Conservation (phyloP, 2,329 filamentous ascomycete genomes). For the Cytospora mali region DNA sequence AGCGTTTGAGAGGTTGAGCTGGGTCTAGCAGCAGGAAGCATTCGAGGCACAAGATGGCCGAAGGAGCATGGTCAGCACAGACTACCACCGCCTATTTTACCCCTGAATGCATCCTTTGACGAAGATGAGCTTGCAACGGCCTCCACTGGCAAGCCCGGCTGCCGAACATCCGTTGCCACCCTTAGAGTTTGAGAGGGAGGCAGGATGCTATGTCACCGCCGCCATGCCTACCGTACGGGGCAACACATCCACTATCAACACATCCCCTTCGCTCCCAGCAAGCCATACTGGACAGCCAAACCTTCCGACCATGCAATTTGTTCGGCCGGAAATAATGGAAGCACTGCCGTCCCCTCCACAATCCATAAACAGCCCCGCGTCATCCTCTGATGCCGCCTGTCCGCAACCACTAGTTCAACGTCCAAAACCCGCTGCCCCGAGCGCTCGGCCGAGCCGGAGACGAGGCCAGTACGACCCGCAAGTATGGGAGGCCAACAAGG, state of each 20-base stretch:
- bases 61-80: background rate
- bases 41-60: background rate
- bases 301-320: background rate
- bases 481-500: background rate
- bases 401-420: background rate
- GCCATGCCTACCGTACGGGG: background rate
- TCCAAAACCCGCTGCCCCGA: background rate
- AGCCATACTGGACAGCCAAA: background rate
- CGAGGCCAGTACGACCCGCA: background rate
- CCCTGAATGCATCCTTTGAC: background rate
- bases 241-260: background rate
- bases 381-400: background rate
- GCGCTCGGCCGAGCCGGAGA: background rate
- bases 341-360: background rate
- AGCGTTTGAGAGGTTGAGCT: background rate
- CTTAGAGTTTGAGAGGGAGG: background rate
- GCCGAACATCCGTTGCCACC: background rate
- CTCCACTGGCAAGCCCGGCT: background rate
- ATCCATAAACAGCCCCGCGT: no score
- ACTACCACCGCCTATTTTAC: background rate
- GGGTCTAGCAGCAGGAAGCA: background rate
- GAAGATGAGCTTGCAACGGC: background rate
- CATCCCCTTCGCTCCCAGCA: background rate
- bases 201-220: background rate
- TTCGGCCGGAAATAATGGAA: background rate